A percentile compares a stretch with the other conserved stretches of the same genome.
phyloP scores from a whole-genome alignment of 495 filamentous ascomycete genomes.

The Sabuloglossum arenarium region DNA sequence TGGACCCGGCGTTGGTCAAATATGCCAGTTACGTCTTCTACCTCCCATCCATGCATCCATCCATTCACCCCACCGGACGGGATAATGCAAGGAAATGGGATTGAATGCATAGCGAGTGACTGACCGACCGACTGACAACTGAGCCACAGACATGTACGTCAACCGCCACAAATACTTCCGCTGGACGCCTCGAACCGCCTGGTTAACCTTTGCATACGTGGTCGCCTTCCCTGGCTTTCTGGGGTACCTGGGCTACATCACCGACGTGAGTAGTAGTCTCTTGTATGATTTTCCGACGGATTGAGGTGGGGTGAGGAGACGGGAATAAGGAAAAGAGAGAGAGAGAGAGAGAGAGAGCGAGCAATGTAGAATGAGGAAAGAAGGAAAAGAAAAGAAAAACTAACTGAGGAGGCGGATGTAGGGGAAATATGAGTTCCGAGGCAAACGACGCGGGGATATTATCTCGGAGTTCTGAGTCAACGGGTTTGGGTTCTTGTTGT shows the following conservation, averaged over 20 bases:
- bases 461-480: conserved; percentile 49
- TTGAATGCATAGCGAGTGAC: no score
- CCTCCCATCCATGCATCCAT: neutral
- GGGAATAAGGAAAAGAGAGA: neutral
- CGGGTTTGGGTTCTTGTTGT: no score
- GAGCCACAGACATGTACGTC: conserved; percentile 44
- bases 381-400: no score
- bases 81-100: no score
- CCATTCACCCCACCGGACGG: neutral
- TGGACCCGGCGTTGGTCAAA: conserved; percentile 21
- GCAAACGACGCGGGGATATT: conserved; percentile 68
- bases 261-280: conserved; percentile 44
- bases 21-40: conserved; percentile 13
- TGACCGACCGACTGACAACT: no score
- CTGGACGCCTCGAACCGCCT: conserved; percentile 67
- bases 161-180: conserved; percentile 92
- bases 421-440: conserved; percentile 74
- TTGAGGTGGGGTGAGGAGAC: neutral
- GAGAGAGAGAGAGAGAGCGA: conserved; percentile 6
- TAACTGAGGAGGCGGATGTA: conserved; percentile 17
- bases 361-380: no score
- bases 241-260: conserved; percentile 47
- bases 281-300: neutral
- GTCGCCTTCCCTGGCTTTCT: conserved; percentile 45
- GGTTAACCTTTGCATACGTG: conserved; percentile 54